Evolutionary conservation across 768 basidiomycete genomes (phyloP), one percentile per base, ranked within the genome.

Genomic region (Mrakia frigida): DNA sequence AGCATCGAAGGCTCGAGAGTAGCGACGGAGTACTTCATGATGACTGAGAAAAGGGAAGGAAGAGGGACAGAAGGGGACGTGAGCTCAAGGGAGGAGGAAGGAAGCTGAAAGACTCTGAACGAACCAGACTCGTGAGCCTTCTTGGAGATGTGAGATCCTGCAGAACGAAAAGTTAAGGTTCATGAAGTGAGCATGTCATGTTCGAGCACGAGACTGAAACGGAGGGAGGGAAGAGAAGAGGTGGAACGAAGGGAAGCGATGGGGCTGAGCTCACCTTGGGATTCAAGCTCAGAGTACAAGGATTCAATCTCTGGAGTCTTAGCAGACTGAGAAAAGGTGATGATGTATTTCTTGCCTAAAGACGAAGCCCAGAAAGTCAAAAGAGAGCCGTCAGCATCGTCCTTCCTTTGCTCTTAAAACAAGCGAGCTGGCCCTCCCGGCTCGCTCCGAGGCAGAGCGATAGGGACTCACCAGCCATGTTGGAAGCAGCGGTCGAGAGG

Each of bases 21-120:
- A 18, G 70, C 70, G 53, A 72, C 70, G 25, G 70, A 72, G 70
- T 72, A 72, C 53, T 72, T 72, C 70, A 72, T 72, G 70, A 72
- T 72, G 33, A 35, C 70, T 72, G 70, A 10, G 37, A 33, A 65
- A 65, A 10, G 23, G 11, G 63, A 35, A 35, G 63, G 21, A 65
- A 3, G 60, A 61, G 14, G 37, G 59, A 60, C 9, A 25, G 59
- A 25, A 60, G 59, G 28, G 25, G 28, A 50, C 28, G n/a, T 41
- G 41, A 31, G 41, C 28, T 69, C 28, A 68, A 7, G 35, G 65
- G 13, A 23, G 4, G 6, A 13, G 14, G 25, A 14, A 41, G 11
- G 43, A 41, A 46, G 68, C 13, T 1, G 39, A 69, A 69, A 21
- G 68, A n/a, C n/a, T n/a, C n/a, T 10, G 68, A 18, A 70, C 69